Conservation (phyloP, 345 rosid species). For the Ricinus communis region DNA sequence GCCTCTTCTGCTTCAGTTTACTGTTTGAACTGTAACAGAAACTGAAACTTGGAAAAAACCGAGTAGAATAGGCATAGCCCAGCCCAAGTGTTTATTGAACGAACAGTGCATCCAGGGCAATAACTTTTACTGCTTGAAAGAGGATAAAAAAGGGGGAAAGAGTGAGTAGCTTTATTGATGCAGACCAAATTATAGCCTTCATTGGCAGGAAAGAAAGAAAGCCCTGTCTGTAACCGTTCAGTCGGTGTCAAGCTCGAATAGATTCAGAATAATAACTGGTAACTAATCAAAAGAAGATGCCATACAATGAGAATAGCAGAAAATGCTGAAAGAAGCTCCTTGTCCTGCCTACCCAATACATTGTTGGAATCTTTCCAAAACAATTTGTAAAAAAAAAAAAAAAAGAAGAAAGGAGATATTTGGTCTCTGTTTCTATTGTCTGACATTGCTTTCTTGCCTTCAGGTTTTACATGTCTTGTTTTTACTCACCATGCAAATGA, state of each 20-base stretch:
- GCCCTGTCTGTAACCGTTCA: not conserved
- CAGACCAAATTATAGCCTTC: not conserved
- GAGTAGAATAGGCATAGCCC: not conserved
- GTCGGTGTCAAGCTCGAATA: not conserved
- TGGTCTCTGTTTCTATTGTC: not conserved
- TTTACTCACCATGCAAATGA: not conserved
- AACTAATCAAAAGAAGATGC: conserved; percentile 2
- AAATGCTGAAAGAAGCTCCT: not conserved
- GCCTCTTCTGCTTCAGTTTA: too few relatives aligned
- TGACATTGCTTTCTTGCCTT: not conserved
- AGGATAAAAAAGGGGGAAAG: not conserved
- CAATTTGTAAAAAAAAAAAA: too few relatives aligned
- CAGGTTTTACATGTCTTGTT: not conserved
- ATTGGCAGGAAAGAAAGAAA: not conserved
- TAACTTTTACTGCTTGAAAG: conserved; percentile 4
- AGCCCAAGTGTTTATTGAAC: not conserved
- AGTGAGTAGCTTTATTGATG: conserved; percentile 2
- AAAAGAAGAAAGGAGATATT: too few relatives aligned
- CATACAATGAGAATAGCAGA: not conserved
- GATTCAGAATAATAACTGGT: not conserved
- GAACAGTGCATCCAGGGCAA: not conserved
- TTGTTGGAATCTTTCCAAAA: not conserved
- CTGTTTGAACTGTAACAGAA: not conserved
- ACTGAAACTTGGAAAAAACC: too few relatives aligned
- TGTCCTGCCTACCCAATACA: not conserved